phyloP scores from a whole-genome alignment of 306 rosid genomes.

The Arachis hypogaea region DNA sequence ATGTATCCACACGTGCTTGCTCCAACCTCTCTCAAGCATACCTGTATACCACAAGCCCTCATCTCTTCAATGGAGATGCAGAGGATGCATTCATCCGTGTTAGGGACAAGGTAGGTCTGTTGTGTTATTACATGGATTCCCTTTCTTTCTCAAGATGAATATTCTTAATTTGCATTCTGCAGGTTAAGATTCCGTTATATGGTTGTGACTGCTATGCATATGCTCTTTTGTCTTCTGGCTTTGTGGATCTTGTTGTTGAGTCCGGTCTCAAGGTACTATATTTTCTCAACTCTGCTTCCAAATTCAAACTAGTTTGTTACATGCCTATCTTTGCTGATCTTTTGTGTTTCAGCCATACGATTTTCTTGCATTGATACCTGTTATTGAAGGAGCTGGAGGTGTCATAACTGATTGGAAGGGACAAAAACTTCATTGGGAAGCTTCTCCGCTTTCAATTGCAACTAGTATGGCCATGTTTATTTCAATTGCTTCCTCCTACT shows the following conservation, averaged over 20 bases:
- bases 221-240: slow-evolving; percentile 93
- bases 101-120: slow-evolving; percentile 66
- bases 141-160: slow-evolving; percentile 11
- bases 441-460: slow-evolving; percentile 68
- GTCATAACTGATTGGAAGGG: slow-evolving; percentile 97
- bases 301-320: slow-evolving; percentile 20
- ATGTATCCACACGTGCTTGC: slow-evolving; percentile 75
- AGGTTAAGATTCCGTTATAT: slow-evolving; percentile 92
- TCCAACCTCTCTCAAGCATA: slow-evolving; percentile 74
- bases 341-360: slow-evolving; percentile 79
- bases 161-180: slow-evolving; percentile 31
- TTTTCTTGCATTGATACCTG: slow-evolving; percentile 83
- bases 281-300: slow-evolving; percentile 23
- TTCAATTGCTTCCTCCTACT: slow-evolving; percentile 3
- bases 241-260: slow-evolving; percentile 92
- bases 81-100: slow-evolving; percentile 86
- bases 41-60: slow-evolving; percentile 97
- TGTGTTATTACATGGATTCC: neutral
- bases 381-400: slow-evolving; percentile 96
- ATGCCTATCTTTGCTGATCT: slow-evolving; percentile 10
- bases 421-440: slow-evolving; percentile 76
- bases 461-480: slow-evolving; percentile 51
- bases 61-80: slow-evolving; percentile 79
- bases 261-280: slow-evolving; percentile 80
- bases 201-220: slow-evolving; percentile 99